Conservation (phyloP, 371 early-diverging fungal genomes). For the Conidiobolus incongruus region DNA sequence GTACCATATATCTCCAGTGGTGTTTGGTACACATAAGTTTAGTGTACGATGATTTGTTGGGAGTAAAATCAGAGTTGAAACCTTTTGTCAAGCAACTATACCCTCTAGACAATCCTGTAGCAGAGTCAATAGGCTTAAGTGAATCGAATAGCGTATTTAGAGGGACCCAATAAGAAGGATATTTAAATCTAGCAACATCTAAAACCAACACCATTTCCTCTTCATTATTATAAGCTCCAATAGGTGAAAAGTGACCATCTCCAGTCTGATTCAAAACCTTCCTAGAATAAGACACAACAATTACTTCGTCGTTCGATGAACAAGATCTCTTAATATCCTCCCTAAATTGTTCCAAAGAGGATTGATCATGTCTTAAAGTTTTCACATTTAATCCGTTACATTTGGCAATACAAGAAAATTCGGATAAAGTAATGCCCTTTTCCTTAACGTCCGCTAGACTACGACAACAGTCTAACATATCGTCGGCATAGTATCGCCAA, state of each 20-base stretch:
- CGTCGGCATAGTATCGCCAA: slow-evolving; percentile 72
- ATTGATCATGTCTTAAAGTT: slow-evolving; percentile 37
- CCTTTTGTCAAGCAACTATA: slow-evolving; percentile 13
- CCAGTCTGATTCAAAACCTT: slow-evolving; percentile 69
- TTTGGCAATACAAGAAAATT: slow-evolving; percentile 38
- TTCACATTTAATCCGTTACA: slow-evolving; percentile 20
- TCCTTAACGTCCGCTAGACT: slow-evolving; percentile 51
- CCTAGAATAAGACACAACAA: slow-evolving; percentile 73
- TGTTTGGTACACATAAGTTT: no score
- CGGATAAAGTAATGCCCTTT: slow-evolving; percentile 70
- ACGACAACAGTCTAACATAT: slow-evolving; percentile 62
- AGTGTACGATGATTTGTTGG: no score
- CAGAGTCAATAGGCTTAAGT: slow-evolving; percentile 53
- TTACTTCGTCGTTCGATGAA: slow-evolving; percentile 42
- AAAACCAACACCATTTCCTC: slow-evolving; percentile 48
- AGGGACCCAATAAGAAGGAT: slow-evolving; percentile 59
- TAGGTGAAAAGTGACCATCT: slow-evolving; percentile 22
- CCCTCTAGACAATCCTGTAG: slow-evolving; percentile 59
- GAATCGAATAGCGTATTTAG: slow-evolving; percentile 49
- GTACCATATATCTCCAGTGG: no score
- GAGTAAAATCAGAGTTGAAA: no score
- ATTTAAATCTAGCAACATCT: slow-evolving; percentile 69
- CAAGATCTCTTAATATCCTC: slow-evolving; percentile 42
- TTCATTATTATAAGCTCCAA: slow-evolving; percentile 17
- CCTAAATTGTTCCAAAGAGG: slow-evolving; percentile 47